Evolutionary conservation across 306 rosid genomes (phyloP).

Genomic region (Trifolium pratense): DNA sequence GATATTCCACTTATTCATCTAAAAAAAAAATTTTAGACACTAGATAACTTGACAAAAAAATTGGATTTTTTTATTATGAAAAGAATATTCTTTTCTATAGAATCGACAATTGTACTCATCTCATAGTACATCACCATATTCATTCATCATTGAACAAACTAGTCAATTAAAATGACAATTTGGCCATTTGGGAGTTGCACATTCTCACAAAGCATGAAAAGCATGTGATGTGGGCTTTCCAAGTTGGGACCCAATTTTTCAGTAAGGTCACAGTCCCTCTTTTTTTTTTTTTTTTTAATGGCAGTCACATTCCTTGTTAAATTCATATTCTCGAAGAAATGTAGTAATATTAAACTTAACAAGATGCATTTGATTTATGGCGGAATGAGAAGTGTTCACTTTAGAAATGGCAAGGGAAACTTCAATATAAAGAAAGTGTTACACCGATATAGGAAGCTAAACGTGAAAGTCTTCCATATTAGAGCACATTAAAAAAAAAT

Average conservation of each 20-base stretch:
- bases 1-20: too few relatives aligned
- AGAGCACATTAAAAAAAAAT: not conserved
- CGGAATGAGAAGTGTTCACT: not conserved
- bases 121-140: not conserved
- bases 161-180: slow-evolving; percentile 1
- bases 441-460: not conserved
- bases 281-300: too few relatives aligned
- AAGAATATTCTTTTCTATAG: slow-evolving; percentile 12
- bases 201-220: slow-evolving; percentile 6
- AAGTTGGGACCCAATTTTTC: not conserved
- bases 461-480: not conserved
- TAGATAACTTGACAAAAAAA: too few relatives aligned
- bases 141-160: slow-evolving; percentile 15
- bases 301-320: too few relatives aligned
- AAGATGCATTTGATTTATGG: not conserved
- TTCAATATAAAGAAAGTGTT: not conserved
- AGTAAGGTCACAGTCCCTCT: too few relatives aligned
- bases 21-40: too few relatives aligned
- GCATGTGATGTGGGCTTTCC: not conserved
- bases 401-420: not conserved
- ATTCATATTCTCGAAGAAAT: too few relatives aligned
- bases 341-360: too few relatives aligned
- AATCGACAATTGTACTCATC: slow-evolving; percentile 16
- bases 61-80: too few relatives aligned
- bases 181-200: slow-evolving; percentile 11